phyloP scores from a whole-genome alignment of 2,329 filamentous ascomycete genomes.

The Microdochium trichocladiopsis region DNA sequence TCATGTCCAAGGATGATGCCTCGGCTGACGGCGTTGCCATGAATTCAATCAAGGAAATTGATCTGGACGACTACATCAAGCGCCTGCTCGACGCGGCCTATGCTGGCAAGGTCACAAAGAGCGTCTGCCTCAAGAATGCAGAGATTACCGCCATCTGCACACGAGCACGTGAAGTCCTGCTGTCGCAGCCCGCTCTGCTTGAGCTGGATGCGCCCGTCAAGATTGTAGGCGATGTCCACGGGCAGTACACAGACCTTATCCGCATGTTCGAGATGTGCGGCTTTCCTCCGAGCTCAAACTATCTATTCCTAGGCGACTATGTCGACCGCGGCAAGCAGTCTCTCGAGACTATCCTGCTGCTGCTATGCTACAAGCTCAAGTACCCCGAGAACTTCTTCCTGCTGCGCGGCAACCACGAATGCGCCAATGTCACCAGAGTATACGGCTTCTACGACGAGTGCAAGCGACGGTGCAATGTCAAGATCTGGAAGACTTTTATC shows the following conservation, averaged over 20 bases:
- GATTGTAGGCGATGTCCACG: slow-evolving; percentile 94
- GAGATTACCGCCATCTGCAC: slow-evolving; percentile 93
- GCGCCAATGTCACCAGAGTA: slow-evolving; percentile 89
- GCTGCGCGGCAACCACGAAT: slow-evolving; percentile 91
- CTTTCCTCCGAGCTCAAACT: slow-evolving; percentile 87
- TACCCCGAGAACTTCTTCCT: slow-evolving; percentile 97
- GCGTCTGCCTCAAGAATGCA: slow-evolving; percentile 93
- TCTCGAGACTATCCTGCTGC: slow-evolving; percentile 84
- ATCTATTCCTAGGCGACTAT: slow-evolving; percentile 91
- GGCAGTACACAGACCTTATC: slow-evolving; percentile 93
- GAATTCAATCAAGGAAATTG: slow-evolving; percentile 83
- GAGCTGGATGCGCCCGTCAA: slow-evolving; percentile 94
- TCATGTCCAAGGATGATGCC: slow-evolving; percentile 37
- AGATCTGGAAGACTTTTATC: slow-evolving; percentile 96
- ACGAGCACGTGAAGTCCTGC: slow-evolving; percentile 78
- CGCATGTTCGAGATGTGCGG: slow-evolving; percentile 99
- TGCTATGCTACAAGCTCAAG: slow-evolving; percentile 95
- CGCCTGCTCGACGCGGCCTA: slow-evolving; percentile 91
- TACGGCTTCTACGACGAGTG: slow-evolving; percentile 99
- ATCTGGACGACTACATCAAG: slow-evolving; percentile 96
- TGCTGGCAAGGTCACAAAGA: slow-evolving; percentile 94
- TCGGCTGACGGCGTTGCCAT: slow-evolving; percentile 62
- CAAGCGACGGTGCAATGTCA: slow-evolving; percentile 92
- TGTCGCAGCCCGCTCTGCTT: slow-evolving; percentile 85
- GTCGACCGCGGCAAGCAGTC: slow-evolving; percentile 96